These are phyloP conservation scores for Ilyonectria destructans DNA, from an alignment of 2,329 filamentous ascomycete genomes.

Conservation along the genomic window DNA sequence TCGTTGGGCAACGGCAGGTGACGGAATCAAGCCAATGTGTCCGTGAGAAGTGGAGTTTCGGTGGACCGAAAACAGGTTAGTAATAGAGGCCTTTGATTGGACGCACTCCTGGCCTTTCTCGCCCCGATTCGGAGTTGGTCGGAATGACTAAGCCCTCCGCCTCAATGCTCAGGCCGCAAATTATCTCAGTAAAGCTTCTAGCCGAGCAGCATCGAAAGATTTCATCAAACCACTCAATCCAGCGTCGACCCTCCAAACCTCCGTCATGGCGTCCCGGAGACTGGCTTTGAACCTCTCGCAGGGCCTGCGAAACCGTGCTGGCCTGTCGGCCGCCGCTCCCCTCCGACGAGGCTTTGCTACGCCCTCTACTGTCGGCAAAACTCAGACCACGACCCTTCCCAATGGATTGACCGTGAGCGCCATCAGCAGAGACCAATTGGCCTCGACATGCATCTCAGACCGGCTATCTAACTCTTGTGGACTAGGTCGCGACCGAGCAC, in stretches of 20 bases:
- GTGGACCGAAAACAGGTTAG: conserved; percentile 45
- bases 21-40: conserved; percentile 41
- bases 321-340: conserved; percentile 83
- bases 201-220: conserved; percentile 63
- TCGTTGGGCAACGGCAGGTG: conserved; percentile 25
- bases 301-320: conserved; percentile 89
- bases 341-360: conserved; percentile 92
- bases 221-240: conserved; percentile 73
- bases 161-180: conserved; percentile 63
- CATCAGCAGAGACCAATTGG: conserved; percentile 58
- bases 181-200: conserved; percentile 63
- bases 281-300: conserved; percentile 95
- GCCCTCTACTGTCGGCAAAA: conserved; percentile 85
- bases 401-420: conserved; percentile 93
- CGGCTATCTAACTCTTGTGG: conserved; percentile 46
- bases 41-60: conserved; percentile 34
- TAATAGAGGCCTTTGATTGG: conserved; percentile 58
- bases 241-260: conserved; percentile 66
- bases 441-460: conserved; percentile 41
- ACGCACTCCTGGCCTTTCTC: conserved; percentile 27
- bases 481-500: conserved; percentile 95
- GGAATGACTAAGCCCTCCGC: conserved; percentile 59
- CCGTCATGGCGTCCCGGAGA: conserved; percentile 94
- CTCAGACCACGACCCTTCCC: conserved; percentile 94
- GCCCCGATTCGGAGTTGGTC: conserved; percentile 59